These are phyloP conservation scores for Protostelium mycophagum DNA, from an alignment of 78 protist species.

Conservation along the genomic window DNA sequence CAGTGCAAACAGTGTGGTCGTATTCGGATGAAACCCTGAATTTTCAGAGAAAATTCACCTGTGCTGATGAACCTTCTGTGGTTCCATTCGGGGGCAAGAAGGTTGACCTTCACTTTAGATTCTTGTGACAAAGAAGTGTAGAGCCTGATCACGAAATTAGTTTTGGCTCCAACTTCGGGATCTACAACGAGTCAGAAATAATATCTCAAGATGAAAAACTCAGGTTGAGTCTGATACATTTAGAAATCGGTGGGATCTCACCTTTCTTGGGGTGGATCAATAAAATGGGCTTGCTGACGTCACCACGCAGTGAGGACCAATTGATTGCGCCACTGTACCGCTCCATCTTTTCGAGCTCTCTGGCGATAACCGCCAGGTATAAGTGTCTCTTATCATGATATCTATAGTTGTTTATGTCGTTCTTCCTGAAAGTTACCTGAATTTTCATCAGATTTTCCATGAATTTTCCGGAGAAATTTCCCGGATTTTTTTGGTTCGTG, in stretches of 20 bases:
- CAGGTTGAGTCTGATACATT: too few species aligned
- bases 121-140: background rate
- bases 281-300: conserved; percentile 43
- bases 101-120: background rate
- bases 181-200: background rate
- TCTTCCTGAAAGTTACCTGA: background rate
- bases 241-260: too few species aligned
- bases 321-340: conserved; percentile 16
- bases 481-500: too few species aligned
- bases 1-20: too few species aligned
- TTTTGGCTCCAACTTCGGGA: background rate
- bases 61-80: background rate
- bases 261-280: conserved; percentile 4
- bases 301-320: conserved; percentile 11
- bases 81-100: background rate
- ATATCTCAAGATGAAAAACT: background rate
- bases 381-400: conserved; percentile 47
- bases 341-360: background rate
- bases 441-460: background rate
- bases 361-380: conserved; percentile 14
- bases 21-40: too few species aligned
- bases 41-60: too few species aligned
- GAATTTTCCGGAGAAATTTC: too few species aligned
- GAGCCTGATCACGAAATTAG: background rate
- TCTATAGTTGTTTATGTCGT: conserved; percentile 29